Base-by-base conservation (phyloP, 352 stramenopile genomes). In the Phytopythium mirpurense region DNA sequence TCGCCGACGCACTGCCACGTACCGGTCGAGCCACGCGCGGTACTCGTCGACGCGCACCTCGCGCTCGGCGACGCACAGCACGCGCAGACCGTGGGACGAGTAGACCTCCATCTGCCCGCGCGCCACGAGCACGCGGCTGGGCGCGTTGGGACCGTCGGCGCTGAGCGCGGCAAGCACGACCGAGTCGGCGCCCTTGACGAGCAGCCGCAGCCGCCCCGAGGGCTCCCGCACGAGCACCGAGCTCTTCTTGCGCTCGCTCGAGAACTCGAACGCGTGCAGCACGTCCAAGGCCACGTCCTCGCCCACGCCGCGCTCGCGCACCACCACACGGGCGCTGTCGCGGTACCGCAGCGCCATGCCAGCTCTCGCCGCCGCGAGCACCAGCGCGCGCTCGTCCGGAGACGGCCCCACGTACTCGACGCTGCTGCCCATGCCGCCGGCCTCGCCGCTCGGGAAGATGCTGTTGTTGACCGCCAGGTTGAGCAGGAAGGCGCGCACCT, bases 111-210 rank as follows among this genome's bases (percentile, higher is more conserved):
- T 71, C 23, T 83, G 63, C 10, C 76, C 62, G 52, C 72, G 70
- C 10, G 63, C 63, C 38, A 63, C 60, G 11, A 72, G 19, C 24
- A 78, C 38, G 16, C 44, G 38, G 12, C 59, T 70, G 11, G 54
- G 44, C 19, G 63, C 60, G 54, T 78, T 78, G 0, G 40, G 19
- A 40, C 42, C 52, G 29, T 60, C 51, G 2, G 62, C 51, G 26
- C 62, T 72, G 19, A 84, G 53, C 19, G 79, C 52, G 4, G 69
- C 59, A 12, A 96, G 60, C 5, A 98, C 79, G 19, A 94, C 76
- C 1, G 80, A 91, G 57, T 97, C 91, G 1, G 91, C 91, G n/a
- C 91, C 90, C 72, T 97, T 94, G 41, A 60, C 75, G 40, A 86
- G 73, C 32, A 90, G 34, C 15, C 83, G 53, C 14, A 80, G 61